Base-by-base conservation (phyloP, 805 yeast species). In the Ogataea ganodermae region DNA sequence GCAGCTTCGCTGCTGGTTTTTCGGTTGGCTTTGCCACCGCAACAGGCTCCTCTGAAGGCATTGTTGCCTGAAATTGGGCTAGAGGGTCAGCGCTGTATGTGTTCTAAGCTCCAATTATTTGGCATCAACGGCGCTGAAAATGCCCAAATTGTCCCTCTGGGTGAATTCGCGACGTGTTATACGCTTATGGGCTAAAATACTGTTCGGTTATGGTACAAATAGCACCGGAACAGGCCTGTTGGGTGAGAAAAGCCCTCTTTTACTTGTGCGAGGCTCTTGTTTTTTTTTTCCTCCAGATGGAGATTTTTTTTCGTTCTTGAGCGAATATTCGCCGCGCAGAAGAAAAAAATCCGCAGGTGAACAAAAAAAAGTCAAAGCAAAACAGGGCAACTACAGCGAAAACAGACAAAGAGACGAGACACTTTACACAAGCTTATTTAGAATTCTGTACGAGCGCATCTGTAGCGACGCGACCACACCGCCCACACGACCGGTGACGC, bases 391-490 rank as follows among this genome's bases (percentile, higher is more conserved):
- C 7, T 17, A 31, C 18, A 31, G 10, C 14, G 21, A 31, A 31
- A 7, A 24, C 27, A 24, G 10, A 24, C 27, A 10, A 24, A 24
- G 27, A 7, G 27, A 24, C 9, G 9, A 24, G 27, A 10, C 27
- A 24, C 6, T 4, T 39, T 31, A 39, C 18, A 39, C 42, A 16
- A 39, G 26, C 12, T 30, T 48, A 35, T 51, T 56, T 22, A 60
- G 48, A 18, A 54, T 16, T 28, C 40, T 42, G 47, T 59, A 60
- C 2, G 62, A 54, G n/a, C 45, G 48, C 5, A 55, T 40, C 32
- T 61, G 56, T 4, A 57, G 14, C 13, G 24, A 33, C 21, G 27
- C 48, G 14, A 52, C 18, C 17, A 50, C 26, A 10, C 17, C 35
- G 4, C 24, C 22, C 31, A 37, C 6, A 26, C 42, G 42, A 33